Conservation (phyloP, 768 basidiomycete species). For the Leccinum longicurvipes region DNA sequence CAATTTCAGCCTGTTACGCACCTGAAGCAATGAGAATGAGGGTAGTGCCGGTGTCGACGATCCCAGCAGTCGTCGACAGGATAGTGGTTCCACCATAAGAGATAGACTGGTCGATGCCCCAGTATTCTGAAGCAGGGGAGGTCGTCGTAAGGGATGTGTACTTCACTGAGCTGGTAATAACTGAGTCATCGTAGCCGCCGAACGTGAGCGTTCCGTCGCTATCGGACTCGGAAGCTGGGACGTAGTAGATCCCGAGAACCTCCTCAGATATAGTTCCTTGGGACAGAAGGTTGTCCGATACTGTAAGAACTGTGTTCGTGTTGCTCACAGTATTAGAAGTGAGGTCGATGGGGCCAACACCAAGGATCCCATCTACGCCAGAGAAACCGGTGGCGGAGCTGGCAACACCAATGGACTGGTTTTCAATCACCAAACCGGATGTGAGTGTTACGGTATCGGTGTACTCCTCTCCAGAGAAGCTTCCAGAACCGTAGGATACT, state of each 20-base stretch:
- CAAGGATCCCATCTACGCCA: constrained; percentile 39
- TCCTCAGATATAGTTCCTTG: constrained; percentile 26
- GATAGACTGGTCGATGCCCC: constrained; percentile 29
- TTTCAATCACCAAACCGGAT: neutral
- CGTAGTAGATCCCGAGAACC: constrained; percentile 32
- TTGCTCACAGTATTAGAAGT: constrained; percentile 25
- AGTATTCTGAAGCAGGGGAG: constrained; percentile 23
- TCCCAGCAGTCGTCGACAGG: constrained; percentile 15
- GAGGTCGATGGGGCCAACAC: constrained; percentile 34
- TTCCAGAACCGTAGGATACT: constrained; percentile 4
- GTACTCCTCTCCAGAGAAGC: constrained; percentile 8
- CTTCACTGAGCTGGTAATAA: constrained; percentile 7
- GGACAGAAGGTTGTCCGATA: constrained; percentile 33
- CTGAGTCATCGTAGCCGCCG: constrained; percentile 19
- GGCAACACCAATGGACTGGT: constrained; percentile 39
- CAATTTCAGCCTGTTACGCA: neutral
- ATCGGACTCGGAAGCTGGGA: constrained; percentile 17
- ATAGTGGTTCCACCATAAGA: neutral
- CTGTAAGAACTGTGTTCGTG: constrained; percentile 26
- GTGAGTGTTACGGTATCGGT: constrained; percentile 3
- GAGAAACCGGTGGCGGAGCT: neutral
- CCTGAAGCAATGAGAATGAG: constrained; percentile 29
- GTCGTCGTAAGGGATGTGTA: constrained; percentile 25
- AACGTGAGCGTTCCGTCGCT: constrained; percentile 26
- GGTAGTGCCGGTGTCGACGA: constrained; percentile 23